Evolutionary conservation across 1,284 basidiomycete genomes (phyloP).

Genomic region (Schizophyllum amplum): DNA sequence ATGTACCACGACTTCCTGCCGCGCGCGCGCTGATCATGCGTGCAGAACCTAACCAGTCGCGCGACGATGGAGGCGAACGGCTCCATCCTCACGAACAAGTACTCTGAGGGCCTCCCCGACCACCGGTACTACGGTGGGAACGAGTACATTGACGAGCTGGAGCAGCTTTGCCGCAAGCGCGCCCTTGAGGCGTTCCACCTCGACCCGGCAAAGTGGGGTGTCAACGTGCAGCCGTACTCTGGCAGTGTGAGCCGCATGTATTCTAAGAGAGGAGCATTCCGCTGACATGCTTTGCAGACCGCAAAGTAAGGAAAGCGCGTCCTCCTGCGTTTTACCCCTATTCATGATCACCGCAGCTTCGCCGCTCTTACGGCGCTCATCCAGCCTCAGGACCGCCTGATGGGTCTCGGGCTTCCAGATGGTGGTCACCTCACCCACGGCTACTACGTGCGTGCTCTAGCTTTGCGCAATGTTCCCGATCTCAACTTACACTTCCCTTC

Average conservation of each 20-base stretch:
- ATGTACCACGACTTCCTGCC: no score
- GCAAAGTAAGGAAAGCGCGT: slow-evolving; percentile 55
- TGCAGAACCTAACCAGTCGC: slow-evolving; percentile 86
- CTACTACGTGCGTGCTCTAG: slow-evolving; percentile 67
- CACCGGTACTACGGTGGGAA: slow-evolving; percentile 98
- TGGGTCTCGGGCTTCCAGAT: slow-evolving; percentile 98
- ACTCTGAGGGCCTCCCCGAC: slow-evolving; percentile 91
- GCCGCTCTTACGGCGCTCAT: slow-evolving; percentile 95
- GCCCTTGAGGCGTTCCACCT: slow-evolving; percentile 96
- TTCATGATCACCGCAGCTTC: slow-evolving; percentile 59
- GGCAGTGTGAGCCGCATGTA: slow-evolving; percentile 57
- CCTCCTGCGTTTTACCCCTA: slow-evolving; percentile 2
- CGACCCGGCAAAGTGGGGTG: slow-evolving; percentile 91
- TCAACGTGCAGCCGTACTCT: slow-evolving; percentile 99
- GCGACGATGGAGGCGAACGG: slow-evolving; percentile 98
- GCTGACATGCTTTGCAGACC: slow-evolving; percentile 37
- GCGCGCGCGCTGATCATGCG: slow-evolving; percentile 1
- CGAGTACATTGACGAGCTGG: slow-evolving; percentile 96
- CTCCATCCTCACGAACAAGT: slow-evolving; percentile 98
- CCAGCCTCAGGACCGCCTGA: slow-evolving; percentile 96
- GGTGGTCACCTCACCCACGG: slow-evolving; percentile 98
- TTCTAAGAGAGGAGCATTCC: slow-evolving; percentile 4
- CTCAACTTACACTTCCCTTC: slow-evolving; percentile 18
- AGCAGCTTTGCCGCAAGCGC: slow-evolving; percentile 91
- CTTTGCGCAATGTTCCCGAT: slow-evolving; percentile 28